These are phyloP conservation scores for Nemania sp. DNA, from an alignment of 2,329 filamentous ascomycete species.

Conservation along the genomic window DNA sequence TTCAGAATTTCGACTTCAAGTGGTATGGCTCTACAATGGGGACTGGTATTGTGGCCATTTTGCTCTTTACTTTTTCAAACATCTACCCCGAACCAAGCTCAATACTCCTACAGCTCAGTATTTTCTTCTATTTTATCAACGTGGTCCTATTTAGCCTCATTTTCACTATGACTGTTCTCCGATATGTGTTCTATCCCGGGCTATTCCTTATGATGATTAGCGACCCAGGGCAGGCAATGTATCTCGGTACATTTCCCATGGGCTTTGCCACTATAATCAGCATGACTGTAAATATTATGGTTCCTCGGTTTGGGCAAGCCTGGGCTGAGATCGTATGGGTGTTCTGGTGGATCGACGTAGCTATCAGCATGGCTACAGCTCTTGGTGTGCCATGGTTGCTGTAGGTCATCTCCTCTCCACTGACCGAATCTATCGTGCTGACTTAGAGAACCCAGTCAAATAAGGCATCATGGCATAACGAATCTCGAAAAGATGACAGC, in stretches of 20 bases:
- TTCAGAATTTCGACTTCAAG: slow-evolving; percentile 37
- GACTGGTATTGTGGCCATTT: slow-evolving; percentile 73
- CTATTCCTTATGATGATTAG: slow-evolving; percentile 75
- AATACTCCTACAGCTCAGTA: slow-evolving; percentile 69
- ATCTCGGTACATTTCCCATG: slow-evolving; percentile 77
- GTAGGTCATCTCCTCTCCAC: slow-evolving; percentile 15
- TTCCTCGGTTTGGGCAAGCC: slow-evolving; percentile 68
- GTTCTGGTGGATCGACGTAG: slow-evolving; percentile 69
- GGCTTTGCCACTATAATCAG: slow-evolving; percentile 75
- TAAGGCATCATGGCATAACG: slow-evolving; percentile 50
- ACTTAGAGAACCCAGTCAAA: slow-evolving; percentile 21
- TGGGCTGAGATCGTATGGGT: slow-evolving; percentile 69
- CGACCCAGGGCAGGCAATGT: slow-evolving; percentile 75
- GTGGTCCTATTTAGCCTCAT: slow-evolving; percentile 68
- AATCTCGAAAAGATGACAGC: slow-evolving; percentile 71
- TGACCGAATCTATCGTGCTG: not conserved
- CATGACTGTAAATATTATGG: slow-evolving; percentile 69
- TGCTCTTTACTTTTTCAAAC: slow-evolving; percentile 62
- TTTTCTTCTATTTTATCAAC: slow-evolving; percentile 72
- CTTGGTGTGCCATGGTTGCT: slow-evolving; percentile 66
- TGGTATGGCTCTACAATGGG: slow-evolving; percentile 75
- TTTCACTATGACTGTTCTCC: slow-evolving; percentile 64
- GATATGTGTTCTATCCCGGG: slow-evolving; percentile 74
- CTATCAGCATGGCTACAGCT: slow-evolving; percentile 59
- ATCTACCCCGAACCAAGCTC: slow-evolving; percentile 23